Conservation (phyloP, 2,329 filamentous ascomycete genomes). For the Westerdykella sp. region DNA sequence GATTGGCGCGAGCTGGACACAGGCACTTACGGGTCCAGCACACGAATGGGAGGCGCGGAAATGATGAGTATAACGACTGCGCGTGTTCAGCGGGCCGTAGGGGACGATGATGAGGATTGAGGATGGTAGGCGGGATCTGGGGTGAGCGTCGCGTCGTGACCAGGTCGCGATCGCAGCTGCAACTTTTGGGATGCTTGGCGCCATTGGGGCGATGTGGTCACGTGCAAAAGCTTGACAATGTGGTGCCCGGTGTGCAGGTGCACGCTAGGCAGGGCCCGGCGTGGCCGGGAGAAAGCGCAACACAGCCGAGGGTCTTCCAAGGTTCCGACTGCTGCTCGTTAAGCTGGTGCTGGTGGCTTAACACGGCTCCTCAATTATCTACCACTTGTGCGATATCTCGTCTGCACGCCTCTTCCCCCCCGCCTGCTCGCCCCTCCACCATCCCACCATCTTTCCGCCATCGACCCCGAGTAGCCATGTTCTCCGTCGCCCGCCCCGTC, state of each 20-base stretch:
- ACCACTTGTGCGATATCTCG: not conserved
- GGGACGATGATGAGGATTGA: conserved; percentile 23
- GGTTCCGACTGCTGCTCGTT: no score
- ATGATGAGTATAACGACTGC: not conserved
- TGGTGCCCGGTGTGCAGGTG: conserved; percentile 1
- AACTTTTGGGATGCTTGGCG: conserved; percentile 14
- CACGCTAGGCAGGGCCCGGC: conserved; percentile 8
- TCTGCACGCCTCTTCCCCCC: conserved; percentile 5
- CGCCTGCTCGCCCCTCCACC: not conserved
- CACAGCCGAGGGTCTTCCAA: conserved; percentile 21
- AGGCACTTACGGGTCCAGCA: conserved; percentile 2
- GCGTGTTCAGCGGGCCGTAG: conserved; percentile 6
- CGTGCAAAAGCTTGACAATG: conserved; percentile 1
- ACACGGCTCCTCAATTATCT: no score
- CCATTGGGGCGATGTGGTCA: conserved; percentile 1
- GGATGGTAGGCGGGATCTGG: conserved; percentile 19
- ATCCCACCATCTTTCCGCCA: not conserved
- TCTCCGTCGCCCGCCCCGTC: conserved; percentile 31
- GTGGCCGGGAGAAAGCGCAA: conserved; percentile 12
- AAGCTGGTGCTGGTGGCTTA: no score
- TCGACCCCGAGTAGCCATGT: conserved; percentile 18
- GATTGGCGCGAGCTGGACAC: conserved; percentile 10
- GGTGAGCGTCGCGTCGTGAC: conserved; percentile 23
- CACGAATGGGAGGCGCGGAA: not conserved
- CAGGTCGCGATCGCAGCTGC: conserved; percentile 21